Percentiles rank a stretch among this genome's conserved stretches.
These are phyloP conservation scores for Calonectria hongkongensis DNA, from an alignment of 2,329 filamentous ascomycete species.

Conservation along the genomic window DNA sequence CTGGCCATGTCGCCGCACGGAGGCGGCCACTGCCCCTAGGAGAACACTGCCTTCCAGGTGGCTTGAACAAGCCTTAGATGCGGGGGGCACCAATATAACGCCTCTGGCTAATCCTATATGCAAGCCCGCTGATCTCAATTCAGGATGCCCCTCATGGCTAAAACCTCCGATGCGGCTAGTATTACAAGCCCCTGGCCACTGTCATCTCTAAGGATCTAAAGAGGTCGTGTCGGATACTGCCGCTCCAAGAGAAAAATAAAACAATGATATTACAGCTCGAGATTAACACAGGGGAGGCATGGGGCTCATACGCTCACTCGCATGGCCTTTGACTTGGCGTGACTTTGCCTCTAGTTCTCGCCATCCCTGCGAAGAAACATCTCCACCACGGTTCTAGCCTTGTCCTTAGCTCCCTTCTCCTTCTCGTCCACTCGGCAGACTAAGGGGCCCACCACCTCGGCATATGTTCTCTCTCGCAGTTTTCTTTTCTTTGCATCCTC, in stretches of 20 bases:
- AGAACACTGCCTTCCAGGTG: not conserved
- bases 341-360: slow-evolving; percentile 55
- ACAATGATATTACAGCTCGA: slow-evolving; percentile 21
- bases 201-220: slow-evolving; percentile 13
- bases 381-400: slow-evolving; percentile 80
- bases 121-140: slow-evolving; percentile 32
- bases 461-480: slow-evolving; percentile 76
- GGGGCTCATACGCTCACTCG: slow-evolving; percentile 44
- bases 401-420: slow-evolving; percentile 78
- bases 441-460: slow-evolving; percentile 78
- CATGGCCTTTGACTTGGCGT: slow-evolving; percentile 41
- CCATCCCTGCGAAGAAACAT: slow-evolving; percentile 73
- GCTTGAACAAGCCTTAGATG: not conserved
- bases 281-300: slow-evolving; percentile 11
- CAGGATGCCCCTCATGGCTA: slow-evolving; percentile 22
- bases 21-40: not conserved
- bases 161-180: slow-evolving; percentile 23
- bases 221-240: not conserved
- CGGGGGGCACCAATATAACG: not conserved
- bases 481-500: slow-evolving; percentile 67
- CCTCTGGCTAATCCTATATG: slow-evolving; percentile 7
- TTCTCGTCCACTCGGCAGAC: slow-evolving; percentile 75
- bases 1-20: slow-evolving; percentile 4
- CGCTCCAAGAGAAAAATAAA: slow-evolving; percentile 7
- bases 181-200: not conserved